Conservation (phyloP, 2,329 filamentous ascomycete species). For the Ophiostoma australiae region DNA sequence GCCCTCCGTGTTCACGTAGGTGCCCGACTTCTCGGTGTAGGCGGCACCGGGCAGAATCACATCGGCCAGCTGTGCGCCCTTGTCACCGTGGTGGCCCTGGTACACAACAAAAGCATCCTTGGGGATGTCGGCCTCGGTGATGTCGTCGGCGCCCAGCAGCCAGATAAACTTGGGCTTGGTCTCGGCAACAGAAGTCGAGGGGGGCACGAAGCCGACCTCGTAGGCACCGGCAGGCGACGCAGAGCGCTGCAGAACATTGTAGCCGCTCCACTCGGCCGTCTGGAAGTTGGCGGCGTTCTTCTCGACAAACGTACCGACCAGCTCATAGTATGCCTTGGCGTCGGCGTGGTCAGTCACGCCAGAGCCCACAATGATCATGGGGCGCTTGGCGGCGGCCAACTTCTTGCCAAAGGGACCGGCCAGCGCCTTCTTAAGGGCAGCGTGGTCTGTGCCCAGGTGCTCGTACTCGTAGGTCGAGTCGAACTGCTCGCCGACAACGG, state of each 20-base stretch:
- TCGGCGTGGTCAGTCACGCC: slow-evolving; percentile 86
- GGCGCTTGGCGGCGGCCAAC: slow-evolving; percentile 77
- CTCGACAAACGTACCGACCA: slow-evolving; percentile 82
- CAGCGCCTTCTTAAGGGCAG: slow-evolving; percentile 78
- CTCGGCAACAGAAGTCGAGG: slow-evolving; percentile 73
- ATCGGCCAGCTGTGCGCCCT: slow-evolving; percentile 86
- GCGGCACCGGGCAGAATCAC: slow-evolving; percentile 89
- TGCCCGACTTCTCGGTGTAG: slow-evolving; percentile 94
- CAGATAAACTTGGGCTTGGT: slow-evolving; percentile 92
- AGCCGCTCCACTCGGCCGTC: slow-evolving; percentile 91
- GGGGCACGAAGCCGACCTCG: slow-evolving; percentile 89
- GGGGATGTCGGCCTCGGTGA: slow-evolving; percentile 77
- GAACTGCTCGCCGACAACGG: slow-evolving; percentile 83
- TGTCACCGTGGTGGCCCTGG: slow-evolving; percentile 96
- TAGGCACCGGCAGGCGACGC: slow-evolving; percentile 91
- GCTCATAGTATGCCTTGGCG: slow-evolving; percentile 89
- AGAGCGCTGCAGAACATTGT: slow-evolving; percentile 90
- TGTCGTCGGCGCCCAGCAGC: slow-evolving; percentile 93
- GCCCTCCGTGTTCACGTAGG: slow-evolving; percentile 97
- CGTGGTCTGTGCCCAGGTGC: slow-evolving; percentile 75
- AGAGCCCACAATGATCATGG: slow-evolving; percentile 95
- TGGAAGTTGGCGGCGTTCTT: slow-evolving; percentile 87
- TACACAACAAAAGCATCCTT: slow-evolving; percentile 96
- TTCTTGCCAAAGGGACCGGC: slow-evolving; percentile 89
- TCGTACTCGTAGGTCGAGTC: slow-evolving; percentile 94